Base-by-base conservation (phyloP, 1,139 yeast genomes). In the Saccharomycopsis crataegensis region DNA sequence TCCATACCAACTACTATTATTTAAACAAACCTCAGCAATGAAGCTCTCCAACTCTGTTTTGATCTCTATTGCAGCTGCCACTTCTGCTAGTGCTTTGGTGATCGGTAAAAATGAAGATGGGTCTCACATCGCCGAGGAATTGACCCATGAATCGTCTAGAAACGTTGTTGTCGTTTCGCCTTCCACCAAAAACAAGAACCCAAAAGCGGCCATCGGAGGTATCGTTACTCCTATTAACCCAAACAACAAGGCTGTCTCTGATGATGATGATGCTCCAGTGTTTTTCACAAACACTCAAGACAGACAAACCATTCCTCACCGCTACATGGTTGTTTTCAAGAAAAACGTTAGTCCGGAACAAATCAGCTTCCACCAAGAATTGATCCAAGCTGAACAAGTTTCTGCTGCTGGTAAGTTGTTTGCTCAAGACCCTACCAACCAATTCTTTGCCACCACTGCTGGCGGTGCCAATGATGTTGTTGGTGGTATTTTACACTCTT, bases 321-420 rank as follows among this genome's bases (percentile, higher is more conserved):
- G 86, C 66, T 90, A 87, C 72, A 86, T 90, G 59, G 69, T 83
- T 59, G 89, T 87, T 49, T 80, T 88, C 72, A 88, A 87, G 74
- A 78, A 80, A 51, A 79, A 74, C 52, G 72, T 81, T 48, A 64
- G 76, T 36, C 67, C 73, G 31, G 78, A 78, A 43, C 77, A 77
- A 57, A 71, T 79, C 38, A 73, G 74, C 37, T 75, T 78, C 73
- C 96, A 89, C 72, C 77, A 76, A 64, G 76, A 77, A 62, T 77
- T 86, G 82, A 80, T 86, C 37, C 53, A 61, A 59, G 70, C 48
- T 14, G 54, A 50, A 28, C 58, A 56, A 45, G 40, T 38, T 12
- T 42, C 17, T 14, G 51, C 49, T 55, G 59, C 67, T 60, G 57
- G 54, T 52, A 48, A 62, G 60, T 63, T 73, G 60, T 60, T 67